phyloP scores from a whole-genome alignment of 208 protist genomes.

The Herpetomonas samuelpessoai region DNA sequence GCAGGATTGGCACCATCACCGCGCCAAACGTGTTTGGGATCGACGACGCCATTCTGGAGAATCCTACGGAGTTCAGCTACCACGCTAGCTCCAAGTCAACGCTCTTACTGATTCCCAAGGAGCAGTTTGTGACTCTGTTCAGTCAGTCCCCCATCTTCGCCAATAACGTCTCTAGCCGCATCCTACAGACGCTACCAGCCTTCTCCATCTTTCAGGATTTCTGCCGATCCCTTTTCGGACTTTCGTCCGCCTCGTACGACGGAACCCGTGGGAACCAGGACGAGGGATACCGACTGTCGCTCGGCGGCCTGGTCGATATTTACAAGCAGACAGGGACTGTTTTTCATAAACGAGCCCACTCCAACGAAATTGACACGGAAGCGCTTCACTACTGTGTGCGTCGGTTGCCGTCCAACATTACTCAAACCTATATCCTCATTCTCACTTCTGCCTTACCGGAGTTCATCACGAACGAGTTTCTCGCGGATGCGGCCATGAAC shows the following conservation, averaged over 20 bases:
- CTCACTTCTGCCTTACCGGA: constrained; percentile 50
- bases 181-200: constrained; percentile 63
- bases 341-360: constrained; percentile 51
- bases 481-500: constrained; percentile 39
- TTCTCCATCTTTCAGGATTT: constrained; percentile 76
- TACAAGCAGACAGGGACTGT: constrained; percentile 54
- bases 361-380: constrained; percentile 54
- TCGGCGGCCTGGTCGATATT: constrained; percentile 43
- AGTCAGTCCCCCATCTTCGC: constrained; percentile 69
- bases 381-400: constrained; percentile 63
- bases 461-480: constrained; percentile 52
- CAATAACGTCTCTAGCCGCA: constrained; percentile 69
- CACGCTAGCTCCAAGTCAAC: constrained; percentile 66
- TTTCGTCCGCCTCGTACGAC: constrained; percentile 35
- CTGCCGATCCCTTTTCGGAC: constrained; percentile 66
- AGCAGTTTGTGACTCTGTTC: constrained; percentile 63
- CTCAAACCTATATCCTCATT: constrained; percentile 58
- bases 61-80: constrained; percentile 71
- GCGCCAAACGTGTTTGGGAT: constrained; percentile 77
- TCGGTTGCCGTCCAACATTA: constrained; percentile 66
- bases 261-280: constrained; percentile 12
- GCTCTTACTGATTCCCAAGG: constrained; percentile 65
- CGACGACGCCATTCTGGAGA: constrained; percentile 77
- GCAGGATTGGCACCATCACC: constrained; percentile 68
- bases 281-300: constrained; percentile 49